These are phyloP conservation scores for Trametes coccinea DNA, from an alignment of 768 basidiomycete species.

Conservation along the genomic window DNA sequence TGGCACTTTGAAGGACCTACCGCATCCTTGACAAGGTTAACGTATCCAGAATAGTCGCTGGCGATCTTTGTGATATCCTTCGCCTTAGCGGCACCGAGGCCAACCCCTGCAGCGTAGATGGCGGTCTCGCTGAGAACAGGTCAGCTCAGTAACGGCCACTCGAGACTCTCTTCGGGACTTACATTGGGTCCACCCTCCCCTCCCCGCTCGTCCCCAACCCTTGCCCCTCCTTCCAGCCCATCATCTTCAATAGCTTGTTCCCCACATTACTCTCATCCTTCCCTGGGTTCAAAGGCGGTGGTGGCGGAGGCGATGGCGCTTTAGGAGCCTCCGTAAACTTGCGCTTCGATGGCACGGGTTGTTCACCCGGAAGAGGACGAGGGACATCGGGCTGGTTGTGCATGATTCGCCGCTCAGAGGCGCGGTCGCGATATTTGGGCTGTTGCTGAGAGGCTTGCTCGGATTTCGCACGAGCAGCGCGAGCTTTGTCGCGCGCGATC, in stretches of 20 bases:
- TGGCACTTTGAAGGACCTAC: slow-evolving; percentile 20
- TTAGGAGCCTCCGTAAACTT: slow-evolving; percentile 66
- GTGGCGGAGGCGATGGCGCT: slow-evolving; percentile 60
- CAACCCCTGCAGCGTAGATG: slow-evolving; percentile 85
- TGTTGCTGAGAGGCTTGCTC: slow-evolving; percentile 31
- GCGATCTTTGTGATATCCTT: slow-evolving; percentile 59
- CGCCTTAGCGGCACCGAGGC: slow-evolving; percentile 90
- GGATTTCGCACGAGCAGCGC: slow-evolving; percentile 42
- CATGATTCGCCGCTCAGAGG: slow-evolving; percentile 84
- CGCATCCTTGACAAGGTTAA: slow-evolving; percentile 32
- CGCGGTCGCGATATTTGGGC: slow-evolving; percentile 94
- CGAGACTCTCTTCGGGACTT: slow-evolving; percentile 31
- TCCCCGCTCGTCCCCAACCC: slow-evolving; percentile 83
- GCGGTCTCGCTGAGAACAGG: slow-evolving; percentile 63
- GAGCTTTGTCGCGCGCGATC: slow-evolving; percentile 67
- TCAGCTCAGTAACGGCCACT: slow-evolving; percentile 9
- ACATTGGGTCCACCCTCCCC: slow-evolving; percentile 89
- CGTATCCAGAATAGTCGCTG: slow-evolving; percentile 31
- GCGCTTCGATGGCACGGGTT: slow-evolving; percentile 35
- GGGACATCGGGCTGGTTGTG: slow-evolving; percentile 93
- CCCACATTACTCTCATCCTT: slow-evolving; percentile 87
- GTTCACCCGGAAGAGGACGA: slow-evolving; percentile 35
- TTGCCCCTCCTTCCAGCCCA: slow-evolving; percentile 94
- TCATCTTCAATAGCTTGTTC: slow-evolving; percentile 92
- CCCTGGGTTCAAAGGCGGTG: slow-evolving; percentile 65